phyloP scores from a whole-genome alignment of 495 filamentous ascomycete genomes.

The Aspergillus coremiiformis region DNA sequence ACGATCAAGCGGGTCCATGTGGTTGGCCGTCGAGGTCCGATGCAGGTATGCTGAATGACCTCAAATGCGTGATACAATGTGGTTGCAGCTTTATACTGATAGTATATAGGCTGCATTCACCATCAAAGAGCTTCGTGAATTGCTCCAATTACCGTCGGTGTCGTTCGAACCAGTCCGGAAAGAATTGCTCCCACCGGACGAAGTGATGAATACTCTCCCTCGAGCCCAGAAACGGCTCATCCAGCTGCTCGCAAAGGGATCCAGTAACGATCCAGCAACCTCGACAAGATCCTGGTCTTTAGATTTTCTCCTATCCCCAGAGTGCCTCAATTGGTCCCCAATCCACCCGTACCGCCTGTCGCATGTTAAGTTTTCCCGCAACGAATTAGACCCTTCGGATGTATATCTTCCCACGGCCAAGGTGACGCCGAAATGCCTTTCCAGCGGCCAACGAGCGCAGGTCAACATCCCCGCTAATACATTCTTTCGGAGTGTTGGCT shows the following conservation, averaged over 20 bases:
- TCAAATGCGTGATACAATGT: slow-evolving; percentile 3
- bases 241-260: slow-evolving; percentile 71
- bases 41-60: slow-evolving; percentile 52
- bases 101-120: slow-evolving; percentile 70
- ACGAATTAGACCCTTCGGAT: slow-evolving; percentile 40
- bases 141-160: slow-evolving; percentile 69
- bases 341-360: slow-evolving; percentile 41
- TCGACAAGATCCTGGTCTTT: slow-evolving; percentile 70
- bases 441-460: slow-evolving; percentile 39
- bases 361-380: slow-evolving; percentile 60
- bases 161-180: slow-evolving; percentile 62
- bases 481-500: slow-evolving; percentile 88
- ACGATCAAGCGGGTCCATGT: slow-evolving; percentile 72
- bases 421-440: slow-evolving; percentile 29
- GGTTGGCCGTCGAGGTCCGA: slow-evolving; percentile 76
- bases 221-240: slow-evolving; percentile 68
- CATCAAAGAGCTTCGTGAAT: slow-evolving; percentile 84
- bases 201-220: slow-evolving; percentile 54
- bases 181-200: slow-evolving; percentile 52
- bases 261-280: slow-evolving; percentile 37
- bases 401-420: slow-evolving; percentile 40
- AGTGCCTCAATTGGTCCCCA: slow-evolving; percentile 51
- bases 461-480: slow-evolving; percentile 51
- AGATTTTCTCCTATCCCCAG: slow-evolving; percentile 72
- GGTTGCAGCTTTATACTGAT: not conserved